Percentiles rank a stretch among this genome's conserved stretches.
Evolutionary conservation across 495 filamentous ascomycete genomes (phyloP).

Genomic region (Platismatia glauca): DNA sequence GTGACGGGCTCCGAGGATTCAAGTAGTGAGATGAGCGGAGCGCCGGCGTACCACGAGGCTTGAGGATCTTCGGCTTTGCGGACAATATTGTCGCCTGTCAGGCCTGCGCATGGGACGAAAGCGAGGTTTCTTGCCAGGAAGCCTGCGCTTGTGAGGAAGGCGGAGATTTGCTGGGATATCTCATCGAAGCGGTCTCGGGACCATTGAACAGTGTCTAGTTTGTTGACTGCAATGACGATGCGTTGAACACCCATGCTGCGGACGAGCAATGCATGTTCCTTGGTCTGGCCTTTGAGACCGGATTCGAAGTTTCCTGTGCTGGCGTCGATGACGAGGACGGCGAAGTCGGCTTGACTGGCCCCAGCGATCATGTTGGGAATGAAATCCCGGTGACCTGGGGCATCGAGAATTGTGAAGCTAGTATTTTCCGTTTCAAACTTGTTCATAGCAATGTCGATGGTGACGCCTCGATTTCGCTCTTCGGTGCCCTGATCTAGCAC

Average conservation of each 20-base stretch:
- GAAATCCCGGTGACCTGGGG: slow-evolving; percentile 90
- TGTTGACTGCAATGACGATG: slow-evolving; percentile 87
- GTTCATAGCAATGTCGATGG: slow-evolving; percentile 92
- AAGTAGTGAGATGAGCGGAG: slow-evolving; percentile 71
- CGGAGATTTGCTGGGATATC: slow-evolving; percentile 72
- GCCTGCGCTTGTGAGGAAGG: slow-evolving; percentile 72
- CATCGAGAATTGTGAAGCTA: slow-evolving; percentile 87
- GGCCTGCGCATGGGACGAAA: slow-evolving; percentile 83
- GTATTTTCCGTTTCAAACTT: slow-evolving; percentile 83
- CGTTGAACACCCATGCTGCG: slow-evolving; percentile 86
- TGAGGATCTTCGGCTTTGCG: slow-evolving; percentile 46
- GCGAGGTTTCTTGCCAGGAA: slow-evolving; percentile 71
- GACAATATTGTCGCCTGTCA: slow-evolving; percentile 79
- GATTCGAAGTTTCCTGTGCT: slow-evolving; percentile 83
- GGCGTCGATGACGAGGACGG: slow-evolving; percentile 87
- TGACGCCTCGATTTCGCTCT: slow-evolving; percentile 83
- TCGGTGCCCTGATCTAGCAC: slow-evolving; percentile 84
- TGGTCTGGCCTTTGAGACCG: slow-evolving; percentile 87
- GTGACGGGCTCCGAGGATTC: slow-evolving; percentile 67
- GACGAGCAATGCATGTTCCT: slow-evolving; percentile 82
- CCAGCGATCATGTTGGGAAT: slow-evolving; percentile 99
- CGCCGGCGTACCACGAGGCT: slow-evolving; percentile 68
- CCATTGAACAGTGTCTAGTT: slow-evolving; percentile 82
- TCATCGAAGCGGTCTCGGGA: slow-evolving; percentile 70
- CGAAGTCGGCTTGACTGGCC: slow-evolving; percentile 91